A percentile compares a stretch with the other conserved stretches of the same genome.
Evolutionary conservation across 2,329 filamentous ascomycete genomes (phyloP).

Genomic region (Arthrobotrys entomopaga): DNA sequence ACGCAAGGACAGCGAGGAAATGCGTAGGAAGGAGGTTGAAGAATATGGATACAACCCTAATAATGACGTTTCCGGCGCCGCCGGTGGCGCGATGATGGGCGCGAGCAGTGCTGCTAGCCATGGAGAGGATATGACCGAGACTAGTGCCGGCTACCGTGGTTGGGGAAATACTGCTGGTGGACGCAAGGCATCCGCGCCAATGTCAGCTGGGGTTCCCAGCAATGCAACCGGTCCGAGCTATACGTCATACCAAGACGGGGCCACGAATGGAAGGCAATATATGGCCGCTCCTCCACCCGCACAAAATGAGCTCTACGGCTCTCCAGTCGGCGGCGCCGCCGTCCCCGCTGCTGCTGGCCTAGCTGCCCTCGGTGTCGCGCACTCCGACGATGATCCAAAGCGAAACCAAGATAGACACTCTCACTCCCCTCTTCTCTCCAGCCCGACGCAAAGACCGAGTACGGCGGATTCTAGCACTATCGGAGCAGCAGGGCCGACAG

Average conservation of each 20-base stretch:
- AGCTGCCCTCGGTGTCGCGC: constrained; percentile 17
- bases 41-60: constrained; percentile 99
- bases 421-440: constrained; percentile 71
- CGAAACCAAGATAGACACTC: constrained; percentile 75
- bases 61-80: constrained; percentile 74
- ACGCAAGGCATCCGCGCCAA: constrained; percentile 78
- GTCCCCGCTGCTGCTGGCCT: constrained; percentile 14
- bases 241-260: constrained; percentile 18
- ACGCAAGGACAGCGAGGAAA: constrained; percentile 83
- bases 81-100: constrained; percentile 63
- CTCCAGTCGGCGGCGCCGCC: constrained; percentile 13
- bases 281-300: constrained; percentile 6
- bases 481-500: constrained; percentile 79
- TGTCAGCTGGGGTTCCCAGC: constrained; percentile 73
- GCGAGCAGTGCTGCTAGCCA: constrained; percentile 65
- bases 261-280: constrained; percentile 20
- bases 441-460: constrained; percentile 66
- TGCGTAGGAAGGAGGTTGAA: constrained; percentile 93
- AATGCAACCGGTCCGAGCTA: constrained; percentile 28
- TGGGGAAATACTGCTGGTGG: constrained; percentile 84
- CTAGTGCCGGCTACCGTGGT: constrained; percentile 85
- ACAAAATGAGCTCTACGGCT: constrained; percentile 47
- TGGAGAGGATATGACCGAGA: constrained; percentile 80
- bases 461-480: constrained; percentile 82
- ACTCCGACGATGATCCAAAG: constrained; percentile 52